These are phyloP conservation scores for Larix kaempferi DNA, from an alignment of 75 land plant genomes.

Conservation along the genomic window DNA sequence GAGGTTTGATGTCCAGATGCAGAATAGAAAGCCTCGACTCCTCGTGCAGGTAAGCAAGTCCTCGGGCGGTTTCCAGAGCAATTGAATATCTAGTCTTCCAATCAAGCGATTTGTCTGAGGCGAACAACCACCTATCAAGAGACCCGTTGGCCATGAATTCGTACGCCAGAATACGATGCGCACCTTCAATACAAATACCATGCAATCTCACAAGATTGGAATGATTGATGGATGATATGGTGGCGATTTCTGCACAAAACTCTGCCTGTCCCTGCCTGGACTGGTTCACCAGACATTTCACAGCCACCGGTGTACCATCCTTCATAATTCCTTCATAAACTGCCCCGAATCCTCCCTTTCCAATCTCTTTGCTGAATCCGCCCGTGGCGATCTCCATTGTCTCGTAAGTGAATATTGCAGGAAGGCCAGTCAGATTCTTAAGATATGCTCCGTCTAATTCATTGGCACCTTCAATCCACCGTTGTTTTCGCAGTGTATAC, in stretches of 20 bases:
- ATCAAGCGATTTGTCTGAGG: constrained; percentile 8
- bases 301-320: constrained; percentile 30
- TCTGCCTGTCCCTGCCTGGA: constrained; percentile 21
- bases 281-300: constrained; percentile 21
- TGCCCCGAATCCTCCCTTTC: constrained; percentile 25
- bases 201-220: constrained; percentile 23
- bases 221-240: constrained; percentile 23
- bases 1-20: constrained; percentile 84
- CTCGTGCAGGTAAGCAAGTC: constrained; percentile 53
- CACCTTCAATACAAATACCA: constrained; percentile 26
- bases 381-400: constrained; percentile 15
- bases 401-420: constrained; percentile 19
- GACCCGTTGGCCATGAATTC: constrained; percentile 20
- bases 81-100: constrained; percentile 56
- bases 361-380: constrained; percentile 15
- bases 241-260: constrained; percentile 29
- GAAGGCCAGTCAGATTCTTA: constrained; percentile 19
- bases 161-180: constrained; percentile 22
- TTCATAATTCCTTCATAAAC: constrained; percentile 26
- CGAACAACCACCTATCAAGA: background rate
- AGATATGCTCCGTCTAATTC: constrained; percentile 10
- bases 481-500: no score
- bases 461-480: no score
- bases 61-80: constrained; percentile 54
- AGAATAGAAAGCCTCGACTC: constrained; percentile 72